Evolutionary conservation across 1,139 yeast species (phyloP).

Genomic region (Geotrichum citri-aurantii): DNA sequence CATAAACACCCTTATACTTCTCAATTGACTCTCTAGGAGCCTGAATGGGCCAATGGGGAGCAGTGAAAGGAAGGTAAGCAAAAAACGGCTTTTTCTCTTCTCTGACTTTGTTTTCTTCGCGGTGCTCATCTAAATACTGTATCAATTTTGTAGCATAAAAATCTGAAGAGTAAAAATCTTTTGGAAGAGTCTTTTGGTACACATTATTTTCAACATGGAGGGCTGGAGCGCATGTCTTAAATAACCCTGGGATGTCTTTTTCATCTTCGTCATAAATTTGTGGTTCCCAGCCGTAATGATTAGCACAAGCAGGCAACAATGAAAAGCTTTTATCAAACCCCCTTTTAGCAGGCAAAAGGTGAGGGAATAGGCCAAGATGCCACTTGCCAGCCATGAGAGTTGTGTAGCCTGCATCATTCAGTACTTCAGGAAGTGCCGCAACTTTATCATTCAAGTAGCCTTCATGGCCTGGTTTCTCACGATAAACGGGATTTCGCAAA

Average conservation of each 20-base stretch:
- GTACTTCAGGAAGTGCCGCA: slow-evolving; percentile 49
- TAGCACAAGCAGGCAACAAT: slow-evolving; percentile 54
- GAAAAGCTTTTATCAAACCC: slow-evolving; percentile 51
- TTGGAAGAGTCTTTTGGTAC: slow-evolving; percentile 25
- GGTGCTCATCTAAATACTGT: slow-evolving; percentile 33
- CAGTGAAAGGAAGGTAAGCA: slow-evolving; percentile 50
- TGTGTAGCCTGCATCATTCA: slow-evolving; percentile 46
- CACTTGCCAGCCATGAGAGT: slow-evolving; percentile 53
- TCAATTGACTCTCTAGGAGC: slow-evolving; percentile 46
- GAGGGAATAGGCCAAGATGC: slow-evolving; percentile 50
- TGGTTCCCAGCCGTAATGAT: slow-evolving; percentile 49
- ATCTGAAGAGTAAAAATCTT: slow-evolving; percentile 45
- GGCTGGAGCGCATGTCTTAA: slow-evolving; percentile 20
- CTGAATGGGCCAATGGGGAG: slow-evolving; percentile 61
- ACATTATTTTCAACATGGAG: slow-evolving; percentile 40
- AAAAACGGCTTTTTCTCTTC: slow-evolving; percentile 42
- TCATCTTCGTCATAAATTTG: slow-evolving; percentile 31
- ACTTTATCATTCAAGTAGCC: slow-evolving; percentile 50
- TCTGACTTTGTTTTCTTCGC: slow-evolving; percentile 19
- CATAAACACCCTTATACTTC: slow-evolving; percentile 47
- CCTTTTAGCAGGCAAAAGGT: slow-evolving; percentile 47
- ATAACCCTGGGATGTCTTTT: slow-evolving; percentile 23
- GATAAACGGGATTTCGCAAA: slow-evolving; percentile 21
- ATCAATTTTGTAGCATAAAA: slow-evolving; percentile 44
- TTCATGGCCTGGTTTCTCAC: slow-evolving; percentile 51